Conservation (phyloP, 495 filamentous ascomycete genomes). For the Podospora bellae-mahoneyi region DNA sequence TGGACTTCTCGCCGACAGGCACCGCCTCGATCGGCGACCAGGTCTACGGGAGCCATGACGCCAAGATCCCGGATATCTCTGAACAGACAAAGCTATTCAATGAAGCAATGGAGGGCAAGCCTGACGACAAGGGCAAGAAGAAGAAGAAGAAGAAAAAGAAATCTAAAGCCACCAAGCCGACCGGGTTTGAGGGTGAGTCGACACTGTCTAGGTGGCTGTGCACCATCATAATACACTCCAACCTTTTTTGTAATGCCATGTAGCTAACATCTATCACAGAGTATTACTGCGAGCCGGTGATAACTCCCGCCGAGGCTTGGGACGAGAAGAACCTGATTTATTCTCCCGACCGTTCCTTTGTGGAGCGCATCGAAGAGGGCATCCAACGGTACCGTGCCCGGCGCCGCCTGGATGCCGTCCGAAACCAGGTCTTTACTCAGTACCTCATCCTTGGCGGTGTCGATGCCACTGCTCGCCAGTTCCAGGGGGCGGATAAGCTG, state of each 20-base stretch:
- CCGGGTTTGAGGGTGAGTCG: slow-evolving; percentile 45
- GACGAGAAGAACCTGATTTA: slow-evolving; percentile 49
- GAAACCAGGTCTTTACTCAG: slow-evolving; percentile 65
- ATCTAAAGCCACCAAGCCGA: slow-evolving; percentile 33
- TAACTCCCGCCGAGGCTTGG: slow-evolving; percentile 62
- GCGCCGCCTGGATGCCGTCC: slow-evolving; percentile 64
- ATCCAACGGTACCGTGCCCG: slow-evolving; percentile 75
- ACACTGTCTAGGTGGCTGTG: slow-evolving; percentile 9
- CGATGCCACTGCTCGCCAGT: slow-evolving; percentile 61
- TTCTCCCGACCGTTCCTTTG: slow-evolving; percentile 28
- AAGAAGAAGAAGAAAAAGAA: slow-evolving; percentile 37
- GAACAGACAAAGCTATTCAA: not conserved
- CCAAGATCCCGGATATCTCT: not conserved
- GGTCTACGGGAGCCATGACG: not conserved
- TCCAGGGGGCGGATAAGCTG: slow-evolving; percentile 56
- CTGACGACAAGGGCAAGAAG: slow-evolving; percentile 4
- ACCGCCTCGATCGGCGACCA: not conserved
- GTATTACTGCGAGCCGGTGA: slow-evolving; percentile 70
- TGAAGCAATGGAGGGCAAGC: not conserved
- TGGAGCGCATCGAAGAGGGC: slow-evolving; percentile 72
- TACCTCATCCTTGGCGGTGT: slow-evolving; percentile 86
- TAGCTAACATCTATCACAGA: slow-evolving; percentile 40
- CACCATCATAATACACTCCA: not conserved
- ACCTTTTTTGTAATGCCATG: not conserved
- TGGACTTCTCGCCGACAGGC: not conserved